Evolutionary conservation across 768 basidiomycete species (phyloP).

Genomic region (Tulasnella sp.): DNA sequence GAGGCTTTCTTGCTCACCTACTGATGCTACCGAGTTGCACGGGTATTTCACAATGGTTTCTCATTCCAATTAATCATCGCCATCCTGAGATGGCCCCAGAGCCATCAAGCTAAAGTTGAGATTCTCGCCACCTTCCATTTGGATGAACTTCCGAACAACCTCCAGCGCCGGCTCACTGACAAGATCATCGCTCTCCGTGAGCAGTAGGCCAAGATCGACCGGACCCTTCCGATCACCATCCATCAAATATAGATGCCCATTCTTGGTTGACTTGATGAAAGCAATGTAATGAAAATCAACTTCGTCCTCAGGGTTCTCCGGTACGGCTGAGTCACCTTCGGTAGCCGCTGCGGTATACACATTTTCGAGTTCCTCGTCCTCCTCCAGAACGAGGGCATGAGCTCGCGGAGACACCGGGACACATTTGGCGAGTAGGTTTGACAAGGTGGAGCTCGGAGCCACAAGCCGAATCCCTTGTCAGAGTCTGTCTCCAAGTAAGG

Average conservation of each 20-base stretch:
- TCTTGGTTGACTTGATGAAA: slow-evolving; percentile 6
- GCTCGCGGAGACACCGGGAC: not conserved
- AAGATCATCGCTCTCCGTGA: slow-evolving; percentile 2
- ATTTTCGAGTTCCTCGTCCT: slow-evolving; percentile 4
- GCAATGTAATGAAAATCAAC: slow-evolving; percentile 13
- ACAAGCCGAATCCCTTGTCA: no score
- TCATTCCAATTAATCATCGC: no score
- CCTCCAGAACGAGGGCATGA: slow-evolving; percentile 10
- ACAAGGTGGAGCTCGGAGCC: not conserved
- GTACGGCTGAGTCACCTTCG: slow-evolving; percentile 5
- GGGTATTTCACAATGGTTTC: no score
- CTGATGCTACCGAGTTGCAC: no score
- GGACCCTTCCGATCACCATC: slow-evolving; percentile 12
- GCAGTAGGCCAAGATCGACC: not conserved
- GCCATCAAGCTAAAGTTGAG: slow-evolving; percentile 15
- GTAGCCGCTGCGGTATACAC: slow-evolving; percentile 1
- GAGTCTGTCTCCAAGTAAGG: no score
- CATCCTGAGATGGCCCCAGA: not conserved
- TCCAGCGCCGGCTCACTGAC: not conserved
- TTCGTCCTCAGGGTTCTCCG: slow-evolving; percentile 9
- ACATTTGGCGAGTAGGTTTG: not conserved
- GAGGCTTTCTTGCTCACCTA: no score
- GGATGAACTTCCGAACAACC: slow-evolving; percentile 5
- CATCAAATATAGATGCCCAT: slow-evolving; percentile 9
- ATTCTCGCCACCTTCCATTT: slow-evolving; percentile 2